A percentile compares a stretch with the other conserved stretches of the same genome.
Conservation (phyloP, 2,329 filamentous ascomycete species). For the Microdochium paspali region DNA sequence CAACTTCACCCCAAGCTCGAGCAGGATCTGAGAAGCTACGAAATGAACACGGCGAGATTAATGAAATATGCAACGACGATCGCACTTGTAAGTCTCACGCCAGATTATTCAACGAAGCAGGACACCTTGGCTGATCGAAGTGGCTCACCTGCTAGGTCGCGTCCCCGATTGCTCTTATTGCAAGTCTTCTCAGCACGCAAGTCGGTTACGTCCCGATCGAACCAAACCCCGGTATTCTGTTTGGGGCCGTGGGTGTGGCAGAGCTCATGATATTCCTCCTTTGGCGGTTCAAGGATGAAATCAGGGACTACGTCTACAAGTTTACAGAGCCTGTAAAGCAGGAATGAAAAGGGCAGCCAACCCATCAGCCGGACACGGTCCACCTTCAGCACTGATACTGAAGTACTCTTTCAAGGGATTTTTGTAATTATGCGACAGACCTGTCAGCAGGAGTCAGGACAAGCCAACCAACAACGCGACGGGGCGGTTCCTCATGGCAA, state of each 20-base stretch:
- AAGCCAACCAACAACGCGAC: no score
- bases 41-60: background rate
- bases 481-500: no score
- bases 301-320: no score
- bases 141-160: no score
- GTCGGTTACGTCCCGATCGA: background rate
- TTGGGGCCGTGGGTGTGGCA: background rate
- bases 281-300: background rate
- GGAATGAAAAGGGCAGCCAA: no score
- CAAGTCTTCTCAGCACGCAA: background rate
- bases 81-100: background rate
- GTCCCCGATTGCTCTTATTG: background rate
- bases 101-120: background rate
- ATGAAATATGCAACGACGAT: background rate
- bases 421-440: no score
- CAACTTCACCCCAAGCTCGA: background rate
- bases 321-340: no score
- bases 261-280: background rate
- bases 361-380: no score
- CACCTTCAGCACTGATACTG: no score
- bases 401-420: no score
- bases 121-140: background rate
- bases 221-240: background rate
- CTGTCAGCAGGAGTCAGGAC: no score
- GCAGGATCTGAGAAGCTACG: background rate